Conservation (phyloP, 2,329 filamentous ascomycete species). For the Lachnellula hyalina region DNA sequence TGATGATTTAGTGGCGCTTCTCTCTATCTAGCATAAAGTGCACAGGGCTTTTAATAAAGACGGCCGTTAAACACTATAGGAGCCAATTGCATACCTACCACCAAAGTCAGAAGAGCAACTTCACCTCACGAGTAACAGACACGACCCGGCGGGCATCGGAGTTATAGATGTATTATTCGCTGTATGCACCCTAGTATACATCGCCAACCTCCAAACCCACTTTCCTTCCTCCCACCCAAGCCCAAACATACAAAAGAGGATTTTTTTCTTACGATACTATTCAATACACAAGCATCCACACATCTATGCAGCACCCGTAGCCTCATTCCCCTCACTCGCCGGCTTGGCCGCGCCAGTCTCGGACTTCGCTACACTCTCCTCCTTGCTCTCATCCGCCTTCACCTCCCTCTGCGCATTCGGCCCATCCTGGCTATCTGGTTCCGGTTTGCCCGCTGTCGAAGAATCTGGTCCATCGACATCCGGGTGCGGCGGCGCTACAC, state of each 20-base stretch:
- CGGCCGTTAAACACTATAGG: too few species aligned
- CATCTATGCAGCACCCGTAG: slow-evolving; percentile 30
- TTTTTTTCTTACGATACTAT: not conserved
- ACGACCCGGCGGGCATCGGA: too few species aligned
- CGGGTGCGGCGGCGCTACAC: slow-evolving; percentile 31
- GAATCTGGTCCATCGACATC: slow-evolving; percentile 52
- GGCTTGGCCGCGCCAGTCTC: slow-evolving; percentile 47
- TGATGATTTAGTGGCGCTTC: too few species aligned
- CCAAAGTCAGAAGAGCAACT: too few species aligned
- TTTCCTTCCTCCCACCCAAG: not conserved
- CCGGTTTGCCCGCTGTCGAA: slow-evolving; percentile 45
- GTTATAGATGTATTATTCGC: not conserved
- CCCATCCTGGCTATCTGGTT: slow-evolving; percentile 34
- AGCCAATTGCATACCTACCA: too few species aligned
- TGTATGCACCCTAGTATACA: not conserved
- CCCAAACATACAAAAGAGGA: not conserved
- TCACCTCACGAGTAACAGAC: too few species aligned
- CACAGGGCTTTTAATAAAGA: too few species aligned
- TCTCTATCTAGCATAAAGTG: too few species aligned
- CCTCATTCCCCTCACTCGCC: slow-evolving; percentile 58
- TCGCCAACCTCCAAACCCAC: not conserved
- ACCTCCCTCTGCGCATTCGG: slow-evolving; percentile 36
- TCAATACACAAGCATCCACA: slow-evolving; percentile 3
- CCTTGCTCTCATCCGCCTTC: slow-evolving; percentile 51
- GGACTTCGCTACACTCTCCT: slow-evolving; percentile 48